phyloP scores from a whole-genome alignment of 1,284 basidiomycete genomes.

The Irpex rosettiformis region DNA sequence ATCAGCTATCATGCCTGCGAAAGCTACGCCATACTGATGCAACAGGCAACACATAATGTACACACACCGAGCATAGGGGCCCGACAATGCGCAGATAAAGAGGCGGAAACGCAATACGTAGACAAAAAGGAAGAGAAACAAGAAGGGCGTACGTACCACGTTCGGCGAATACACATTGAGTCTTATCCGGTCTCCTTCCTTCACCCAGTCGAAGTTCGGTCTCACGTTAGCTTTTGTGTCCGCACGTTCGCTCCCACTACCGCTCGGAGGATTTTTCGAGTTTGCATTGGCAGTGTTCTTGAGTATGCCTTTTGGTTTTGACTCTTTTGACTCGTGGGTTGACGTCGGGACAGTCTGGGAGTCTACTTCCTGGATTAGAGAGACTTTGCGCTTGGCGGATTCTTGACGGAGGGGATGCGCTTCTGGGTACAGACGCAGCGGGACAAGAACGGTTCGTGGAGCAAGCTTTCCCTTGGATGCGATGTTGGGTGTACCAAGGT shows the following conservation, averaged over 20 bases:
- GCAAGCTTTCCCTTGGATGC: slow-evolving; percentile 59
- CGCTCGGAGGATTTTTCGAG: too few relatives aligned
- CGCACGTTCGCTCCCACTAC: too few relatives aligned
- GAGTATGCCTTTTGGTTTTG: slow-evolving; percentile 36
- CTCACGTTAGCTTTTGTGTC: slow-evolving; percentile 10
- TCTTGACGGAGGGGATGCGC: slow-evolving; percentile 23
- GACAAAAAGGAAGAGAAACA: not conserved
- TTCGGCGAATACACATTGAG: slow-evolving; percentile 49
- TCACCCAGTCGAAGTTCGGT: slow-evolving; percentile 48
- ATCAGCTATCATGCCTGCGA: too few relatives aligned
- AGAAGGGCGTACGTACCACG: slow-evolving; percentile 37
- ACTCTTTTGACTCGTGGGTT: too few relatives aligned
- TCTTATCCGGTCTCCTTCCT: slow-evolving; percentile 36
- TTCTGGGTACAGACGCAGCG: slow-evolving; percentile 37
- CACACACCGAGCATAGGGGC: too few relatives aligned
- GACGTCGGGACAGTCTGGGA: too few relatives aligned
- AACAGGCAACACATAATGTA: too few relatives aligned
- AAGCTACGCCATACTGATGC: too few relatives aligned
- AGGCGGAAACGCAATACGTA: too few relatives aligned
- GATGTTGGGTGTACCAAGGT: slow-evolving; percentile 68
- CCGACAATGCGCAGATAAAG: too few relatives aligned
- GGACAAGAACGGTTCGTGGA: slow-evolving; percentile 54
- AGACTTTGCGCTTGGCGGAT: slow-evolving; percentile 18
- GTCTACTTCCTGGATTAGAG: slow-evolving; percentile 48
- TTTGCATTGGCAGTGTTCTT: slow-evolving; percentile 23